Conservation (phyloP, 2,329 filamentous ascomycete species). For the Trichoderma atroviride region DNA sequence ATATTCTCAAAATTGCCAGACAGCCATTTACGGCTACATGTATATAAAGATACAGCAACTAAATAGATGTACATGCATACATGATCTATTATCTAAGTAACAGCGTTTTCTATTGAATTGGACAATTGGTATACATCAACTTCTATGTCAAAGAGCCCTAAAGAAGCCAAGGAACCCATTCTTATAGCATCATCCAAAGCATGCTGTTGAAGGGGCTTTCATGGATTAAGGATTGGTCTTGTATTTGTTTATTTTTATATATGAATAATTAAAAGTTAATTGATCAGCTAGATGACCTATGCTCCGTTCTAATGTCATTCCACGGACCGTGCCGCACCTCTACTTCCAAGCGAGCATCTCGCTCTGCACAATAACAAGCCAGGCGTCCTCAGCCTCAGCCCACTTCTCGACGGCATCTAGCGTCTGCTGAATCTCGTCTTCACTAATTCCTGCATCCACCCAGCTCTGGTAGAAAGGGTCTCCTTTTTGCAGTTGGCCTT, state of each 20-base stretch:
- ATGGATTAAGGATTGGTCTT: background rate
- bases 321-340: background rate
- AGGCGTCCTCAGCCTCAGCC: constrained; percentile 8
- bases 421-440: constrained; percentile 16
- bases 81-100: background rate
- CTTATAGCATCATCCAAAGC: too few species aligned
- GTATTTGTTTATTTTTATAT: background rate
- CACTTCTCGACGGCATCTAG: background rate
- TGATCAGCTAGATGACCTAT: background rate
- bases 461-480: constrained; percentile 20
- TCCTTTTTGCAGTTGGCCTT: constrained; percentile 4
- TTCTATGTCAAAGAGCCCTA: too few species aligned
- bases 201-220: too few species aligned
- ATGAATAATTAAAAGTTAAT: background rate
- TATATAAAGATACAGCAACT: constrained; percentile 1
- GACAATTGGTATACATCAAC: too few species aligned
- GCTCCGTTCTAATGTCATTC: background rate
- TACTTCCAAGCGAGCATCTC: constrained; percentile 23
- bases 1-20: constrained; percentile 2
- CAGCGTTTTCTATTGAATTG: too few species aligned
- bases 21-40: background rate
- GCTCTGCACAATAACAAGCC: constrained; percentile 12
- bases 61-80: background rate
- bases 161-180: too few species aligned
- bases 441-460: constrained; percentile 18